Evolutionary conservation across 2,329 filamentous ascomycete genomes (phyloP).

Genomic region (Pestalotiopsis fici): DNA sequence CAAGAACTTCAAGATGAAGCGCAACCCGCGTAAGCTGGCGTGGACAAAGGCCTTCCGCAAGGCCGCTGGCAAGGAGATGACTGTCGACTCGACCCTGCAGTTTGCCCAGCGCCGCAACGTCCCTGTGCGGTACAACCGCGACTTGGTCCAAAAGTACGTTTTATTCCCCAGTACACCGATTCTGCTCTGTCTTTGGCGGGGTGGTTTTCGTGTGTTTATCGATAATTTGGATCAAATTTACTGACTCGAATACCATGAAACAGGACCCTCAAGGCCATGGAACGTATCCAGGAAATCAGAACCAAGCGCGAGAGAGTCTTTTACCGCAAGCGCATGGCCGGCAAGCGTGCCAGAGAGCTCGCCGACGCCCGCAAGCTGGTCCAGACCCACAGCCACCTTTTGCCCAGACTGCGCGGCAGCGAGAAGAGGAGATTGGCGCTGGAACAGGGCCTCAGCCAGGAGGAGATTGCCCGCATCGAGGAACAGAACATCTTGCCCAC

Average conservation of each 20-base stretch:
- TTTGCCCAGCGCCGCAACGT: constrained; percentile 88
- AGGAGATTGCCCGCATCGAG: constrained; percentile 37
- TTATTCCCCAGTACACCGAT: neutral
- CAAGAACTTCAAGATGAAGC: constrained; percentile 69
- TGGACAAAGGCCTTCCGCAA: constrained; percentile 96
- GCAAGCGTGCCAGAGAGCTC: constrained; percentile 81
- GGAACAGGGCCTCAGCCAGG: constrained; percentile 27
- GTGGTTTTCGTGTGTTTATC: neutral
- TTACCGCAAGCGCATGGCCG: constrained; percentile 91
- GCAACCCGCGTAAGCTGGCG: constrained; percentile 93
- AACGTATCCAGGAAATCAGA: constrained; percentile 84
- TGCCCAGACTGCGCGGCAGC: constrained; percentile 70
- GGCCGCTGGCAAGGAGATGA: constrained; percentile 82
- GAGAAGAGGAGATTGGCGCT: constrained; percentile 59
- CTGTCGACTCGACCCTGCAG: constrained; percentile 89
- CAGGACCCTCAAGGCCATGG: constrained; percentile 83
- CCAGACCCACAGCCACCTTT: constrained; percentile 86
- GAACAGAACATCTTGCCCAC: constrained; percentile 22
- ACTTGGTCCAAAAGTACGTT: constrained; percentile 69
- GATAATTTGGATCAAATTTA: neutral
- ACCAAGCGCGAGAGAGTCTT: constrained; percentile 83
- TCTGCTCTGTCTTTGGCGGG: neutral
- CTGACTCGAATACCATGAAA: neutral
- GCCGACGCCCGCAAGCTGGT: constrained; percentile 85
- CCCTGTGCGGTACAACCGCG: constrained; percentile 93